These are phyloP conservation scores for Keithomyces neogunnii DNA, from an alignment of 2,329 filamentous ascomycete genomes.

Conservation along the genomic window DNA sequence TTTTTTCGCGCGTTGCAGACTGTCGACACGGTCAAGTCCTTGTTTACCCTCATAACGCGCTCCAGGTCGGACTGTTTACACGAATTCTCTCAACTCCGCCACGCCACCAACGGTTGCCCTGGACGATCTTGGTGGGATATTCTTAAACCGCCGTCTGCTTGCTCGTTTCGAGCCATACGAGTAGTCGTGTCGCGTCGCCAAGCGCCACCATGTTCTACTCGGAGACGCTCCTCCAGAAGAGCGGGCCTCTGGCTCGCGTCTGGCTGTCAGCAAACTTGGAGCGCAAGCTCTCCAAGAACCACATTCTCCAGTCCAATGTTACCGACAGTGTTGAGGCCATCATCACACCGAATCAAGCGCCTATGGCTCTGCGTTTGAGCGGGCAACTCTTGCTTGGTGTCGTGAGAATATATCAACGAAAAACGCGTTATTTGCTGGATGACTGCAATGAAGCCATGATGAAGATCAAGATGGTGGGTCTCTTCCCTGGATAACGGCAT, in stretches of 20 bases:
- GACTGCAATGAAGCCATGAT: constrained; percentile 96
- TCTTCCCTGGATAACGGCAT: too few species aligned
- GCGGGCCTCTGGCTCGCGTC: constrained; percentile 90
- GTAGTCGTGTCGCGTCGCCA: constrained; percentile 20
- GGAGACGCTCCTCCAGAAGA: constrained; percentile 91
- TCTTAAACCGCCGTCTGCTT: constrained; percentile 7
- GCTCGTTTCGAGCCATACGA: constrained; percentile 11
- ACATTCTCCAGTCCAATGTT: constrained; percentile 90
- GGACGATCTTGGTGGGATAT: constrained; percentile 2
- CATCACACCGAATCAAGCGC: constrained; percentile 84
- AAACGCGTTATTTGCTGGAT: constrained; percentile 90
- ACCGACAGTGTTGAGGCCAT: constrained; percentile 93
- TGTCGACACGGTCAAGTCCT: constrained; percentile 19
- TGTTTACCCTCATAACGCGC: constrained; percentile 18
- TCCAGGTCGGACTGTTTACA: constrained; percentile 20
- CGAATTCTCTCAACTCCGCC: constrained; percentile 1
- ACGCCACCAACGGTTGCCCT: constrained; percentile 4
- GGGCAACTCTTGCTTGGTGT: constrained; percentile 92
- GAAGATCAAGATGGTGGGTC: constrained; percentile 92
- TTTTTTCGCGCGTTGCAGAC: constrained; percentile 20
- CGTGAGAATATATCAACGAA: constrained; percentile 93
- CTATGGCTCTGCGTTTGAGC: constrained; percentile 88
- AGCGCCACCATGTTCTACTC: constrained; percentile 83
- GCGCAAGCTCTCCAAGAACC: constrained; percentile 95
- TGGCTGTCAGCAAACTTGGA: constrained; percentile 98